Evolutionary conservation across 2,329 filamentous ascomycete genomes (phyloP).

Genomic region (Balansia obtecta): DNA sequence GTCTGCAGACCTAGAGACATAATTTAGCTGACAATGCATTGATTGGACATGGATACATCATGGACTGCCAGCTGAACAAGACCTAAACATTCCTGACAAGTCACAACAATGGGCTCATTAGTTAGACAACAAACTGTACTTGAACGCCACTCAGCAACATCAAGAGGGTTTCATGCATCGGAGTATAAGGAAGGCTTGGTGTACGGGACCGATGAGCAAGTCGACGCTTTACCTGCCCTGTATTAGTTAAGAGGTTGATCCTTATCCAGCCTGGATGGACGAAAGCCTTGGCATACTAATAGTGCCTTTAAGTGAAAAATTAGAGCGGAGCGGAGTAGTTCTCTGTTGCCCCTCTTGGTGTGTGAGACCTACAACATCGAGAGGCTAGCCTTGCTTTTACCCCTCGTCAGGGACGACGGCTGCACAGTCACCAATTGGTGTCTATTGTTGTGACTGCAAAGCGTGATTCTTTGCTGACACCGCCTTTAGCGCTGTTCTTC

Average conservation of each 20-base stretch:
- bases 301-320: not conserved
- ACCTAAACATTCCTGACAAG: not conserved
- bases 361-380: conserved; percentile 11
- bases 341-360: conserved; percentile 5
- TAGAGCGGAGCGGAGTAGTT: not conserved
- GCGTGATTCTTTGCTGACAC: not conserved
- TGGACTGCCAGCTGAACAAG: not conserved
- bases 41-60: not conserved
- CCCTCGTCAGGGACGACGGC: conserved; percentile 1
- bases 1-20: not conserved
- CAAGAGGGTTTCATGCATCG: not conserved
- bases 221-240: no score
- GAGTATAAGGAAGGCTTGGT: not conserved
- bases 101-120: not conserved
- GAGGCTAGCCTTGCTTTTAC: conserved; percentile 6
- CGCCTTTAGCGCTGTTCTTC: not conserved
- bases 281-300: not conserved
- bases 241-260: not conserved
- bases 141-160: not conserved
- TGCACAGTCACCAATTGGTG: not conserved
- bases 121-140: not conserved
- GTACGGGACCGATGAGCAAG: no score
- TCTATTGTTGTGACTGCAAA: not conserved
- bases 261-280: not conserved
- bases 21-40: not conserved